phyloP scores from a whole-genome alignment of 1,284 basidiomycete genomes.

The Marasmius oreades region DNA sequence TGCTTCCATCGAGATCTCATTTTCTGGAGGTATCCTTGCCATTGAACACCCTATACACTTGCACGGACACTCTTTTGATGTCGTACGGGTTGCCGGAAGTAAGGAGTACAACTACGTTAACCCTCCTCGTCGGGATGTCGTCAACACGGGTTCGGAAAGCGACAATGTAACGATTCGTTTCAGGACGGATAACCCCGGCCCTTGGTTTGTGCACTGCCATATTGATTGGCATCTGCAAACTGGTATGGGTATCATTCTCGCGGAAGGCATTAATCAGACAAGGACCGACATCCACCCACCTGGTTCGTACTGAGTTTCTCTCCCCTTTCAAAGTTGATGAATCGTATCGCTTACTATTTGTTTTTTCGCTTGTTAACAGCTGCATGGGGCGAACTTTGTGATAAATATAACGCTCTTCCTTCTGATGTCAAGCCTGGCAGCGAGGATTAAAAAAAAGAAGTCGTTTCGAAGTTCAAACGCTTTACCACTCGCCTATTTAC shows the following conservation, averaged over 20 bases:
- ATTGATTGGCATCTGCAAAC: slow-evolving; percentile 46
- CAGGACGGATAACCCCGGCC: slow-evolving; percentile 33
- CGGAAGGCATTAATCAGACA: slow-evolving; percentile 26
- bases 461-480: no score
- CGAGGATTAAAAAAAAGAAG: no score
- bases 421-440: no score
- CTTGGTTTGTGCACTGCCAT: slow-evolving; percentile 46
- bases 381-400: slow-evolving; percentile 25
- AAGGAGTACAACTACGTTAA: slow-evolving; percentile 34
- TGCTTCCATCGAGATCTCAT: slow-evolving; percentile 27
- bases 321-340: no score
- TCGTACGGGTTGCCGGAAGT: slow-evolving; percentile 27
- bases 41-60: slow-evolving; percentile 28
- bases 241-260: slow-evolving; percentile 38
- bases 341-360: background rate
- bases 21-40: slow-evolving; percentile 6
- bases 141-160: slow-evolving; percentile 22
- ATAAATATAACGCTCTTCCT: slow-evolving; percentile 15
- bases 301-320: slow-evolving; percentile 14
- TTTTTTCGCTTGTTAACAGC: slow-evolving; percentile 11
- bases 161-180: slow-evolving; percentile 31
- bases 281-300: slow-evolving; percentile 15
- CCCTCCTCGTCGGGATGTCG: slow-evolving; percentile 34
- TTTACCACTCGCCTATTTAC: no score
- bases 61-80: slow-evolving; percentile 32